These are phyloP conservation scores for Hyaloperonospora brassicae DNA, from an alignment of 352 stramenopile genomes.

Conservation along the genomic window DNA sequence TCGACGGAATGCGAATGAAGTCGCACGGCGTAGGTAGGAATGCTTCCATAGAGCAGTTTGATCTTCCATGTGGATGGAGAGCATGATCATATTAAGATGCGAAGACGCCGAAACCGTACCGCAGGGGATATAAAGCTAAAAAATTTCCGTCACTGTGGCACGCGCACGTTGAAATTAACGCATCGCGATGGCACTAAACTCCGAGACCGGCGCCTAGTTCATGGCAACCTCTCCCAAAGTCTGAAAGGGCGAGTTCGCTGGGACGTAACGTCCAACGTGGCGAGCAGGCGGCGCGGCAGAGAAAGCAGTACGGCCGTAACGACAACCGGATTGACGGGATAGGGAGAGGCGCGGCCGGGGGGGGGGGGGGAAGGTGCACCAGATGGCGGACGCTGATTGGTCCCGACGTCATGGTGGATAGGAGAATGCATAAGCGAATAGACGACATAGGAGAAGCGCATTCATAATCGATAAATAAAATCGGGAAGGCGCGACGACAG, in stretches of 20 bases:
- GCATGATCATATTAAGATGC: background rate
- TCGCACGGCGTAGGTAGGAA: background rate
- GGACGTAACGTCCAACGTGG: background rate
- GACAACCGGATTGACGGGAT: too few species aligned
- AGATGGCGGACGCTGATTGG: too few species aligned
- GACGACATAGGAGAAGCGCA: too few species aligned
- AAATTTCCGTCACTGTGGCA: background rate
- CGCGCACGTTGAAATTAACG: background rate
- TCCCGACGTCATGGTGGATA: too few species aligned
- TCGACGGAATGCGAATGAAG: background rate
- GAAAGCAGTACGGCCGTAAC: too few species aligned
- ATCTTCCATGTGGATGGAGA: background rate
- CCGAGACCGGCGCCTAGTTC: background rate
- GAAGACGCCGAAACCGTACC: background rate
- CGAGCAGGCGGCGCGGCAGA: too few species aligned
- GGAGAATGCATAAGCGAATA: too few species aligned
- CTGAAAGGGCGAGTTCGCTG: background rate
- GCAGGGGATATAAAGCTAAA: background rate
- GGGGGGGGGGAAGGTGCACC: too few species aligned
- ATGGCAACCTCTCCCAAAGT: too few species aligned
- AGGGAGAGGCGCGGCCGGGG: too few species aligned
- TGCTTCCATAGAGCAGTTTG: background rate
- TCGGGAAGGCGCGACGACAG: too few species aligned
- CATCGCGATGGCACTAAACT: background rate
- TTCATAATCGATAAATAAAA: too few species aligned